Percentiles rank a stretch among this genome's conserved stretches.
Conservation (phyloP, 257 asterid genomes). For the Cruciata laevipes region DNA sequence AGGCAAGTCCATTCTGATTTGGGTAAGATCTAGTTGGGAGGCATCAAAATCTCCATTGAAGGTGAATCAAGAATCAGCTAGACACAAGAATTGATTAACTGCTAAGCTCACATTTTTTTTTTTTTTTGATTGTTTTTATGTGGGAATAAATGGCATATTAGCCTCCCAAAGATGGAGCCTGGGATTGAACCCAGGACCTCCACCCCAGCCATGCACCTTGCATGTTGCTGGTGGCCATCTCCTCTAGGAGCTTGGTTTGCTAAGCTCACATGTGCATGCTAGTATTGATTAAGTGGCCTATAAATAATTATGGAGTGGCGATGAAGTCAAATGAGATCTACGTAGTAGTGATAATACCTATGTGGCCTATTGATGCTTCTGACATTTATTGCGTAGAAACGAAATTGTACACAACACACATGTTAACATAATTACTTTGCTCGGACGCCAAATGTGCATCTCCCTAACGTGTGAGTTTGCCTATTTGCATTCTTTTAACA, state of each 20-base stretch:
- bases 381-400: conserved; percentile 5
- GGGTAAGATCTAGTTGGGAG: neutral
- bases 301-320: neutral
- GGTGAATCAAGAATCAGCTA: neutral
- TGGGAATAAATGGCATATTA: no score
- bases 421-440: neutral
- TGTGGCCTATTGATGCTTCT: conserved; percentile 22
- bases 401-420: neutral
- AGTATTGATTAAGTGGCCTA: neutral
- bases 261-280: neutral
- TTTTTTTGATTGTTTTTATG: no score
- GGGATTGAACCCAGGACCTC: no score
- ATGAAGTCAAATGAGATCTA: neutral
- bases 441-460: neutral
- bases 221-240: no score
- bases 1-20: no score
- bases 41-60: neutral
- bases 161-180: no score
- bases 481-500: no score
- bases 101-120: neutral
- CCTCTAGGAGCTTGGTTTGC: no score
- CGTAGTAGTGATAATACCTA: neutral
- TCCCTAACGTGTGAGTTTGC: neutral
- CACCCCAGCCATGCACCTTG: no score
- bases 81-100: neutral